A percentile compares a stretch with the other conserved stretches of the same genome.
These are phyloP conservation scores for Lactuca sativa DNA, from an alignment of 129 eudicot genomes.

Conservation along the genomic window DNA sequence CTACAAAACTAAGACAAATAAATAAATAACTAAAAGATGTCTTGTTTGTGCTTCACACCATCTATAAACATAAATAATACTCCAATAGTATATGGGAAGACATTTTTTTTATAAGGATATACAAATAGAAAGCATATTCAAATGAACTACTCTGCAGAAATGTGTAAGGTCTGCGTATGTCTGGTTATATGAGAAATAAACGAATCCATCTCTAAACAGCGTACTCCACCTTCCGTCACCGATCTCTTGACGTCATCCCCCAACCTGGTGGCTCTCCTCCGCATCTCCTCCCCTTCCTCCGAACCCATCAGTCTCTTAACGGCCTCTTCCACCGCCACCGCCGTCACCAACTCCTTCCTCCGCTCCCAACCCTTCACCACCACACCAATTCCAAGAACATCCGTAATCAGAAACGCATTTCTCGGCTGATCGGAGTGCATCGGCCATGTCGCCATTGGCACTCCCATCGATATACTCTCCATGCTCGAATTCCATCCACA, in stretches of 20 bases:
- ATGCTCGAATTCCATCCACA: constrained; percentile 47
- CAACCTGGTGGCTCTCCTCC: constrained; percentile 4
- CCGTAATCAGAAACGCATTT: constrained; percentile 17
- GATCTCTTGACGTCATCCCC: background rate
- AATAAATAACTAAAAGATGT: too few species aligned
- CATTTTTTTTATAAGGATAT: too few species aligned
- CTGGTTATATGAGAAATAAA: constrained; percentile 12
- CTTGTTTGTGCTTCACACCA: too few species aligned
- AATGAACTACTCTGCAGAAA: too few species aligned
- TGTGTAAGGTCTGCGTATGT: too few species aligned
- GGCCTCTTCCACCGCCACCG: background rate
- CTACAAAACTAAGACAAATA: too few species aligned
- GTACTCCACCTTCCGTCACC: constrained; percentile 10
- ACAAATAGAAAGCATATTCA: too few species aligned
- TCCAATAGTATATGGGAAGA: too few species aligned
- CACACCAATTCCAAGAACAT: constrained; percentile 14
- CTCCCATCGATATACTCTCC: constrained; percentile 38
- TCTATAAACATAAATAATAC: too few species aligned
- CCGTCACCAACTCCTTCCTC: constrained; percentile 7
- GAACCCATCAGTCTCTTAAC: constrained; percentile 24
- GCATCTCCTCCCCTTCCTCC: constrained; percentile 17
- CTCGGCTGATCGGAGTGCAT: constrained; percentile 45
- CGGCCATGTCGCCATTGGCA: constrained; percentile 39
- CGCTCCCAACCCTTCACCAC: constrained; percentile 11
- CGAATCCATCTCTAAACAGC: constrained; percentile 17